Percentiles rank a stretch among this genome's conserved stretches.
Evolutionary conservation across 2,329 filamentous ascomycete genomes (phyloP).

Genomic region (Trichoderma sp.): DNA sequence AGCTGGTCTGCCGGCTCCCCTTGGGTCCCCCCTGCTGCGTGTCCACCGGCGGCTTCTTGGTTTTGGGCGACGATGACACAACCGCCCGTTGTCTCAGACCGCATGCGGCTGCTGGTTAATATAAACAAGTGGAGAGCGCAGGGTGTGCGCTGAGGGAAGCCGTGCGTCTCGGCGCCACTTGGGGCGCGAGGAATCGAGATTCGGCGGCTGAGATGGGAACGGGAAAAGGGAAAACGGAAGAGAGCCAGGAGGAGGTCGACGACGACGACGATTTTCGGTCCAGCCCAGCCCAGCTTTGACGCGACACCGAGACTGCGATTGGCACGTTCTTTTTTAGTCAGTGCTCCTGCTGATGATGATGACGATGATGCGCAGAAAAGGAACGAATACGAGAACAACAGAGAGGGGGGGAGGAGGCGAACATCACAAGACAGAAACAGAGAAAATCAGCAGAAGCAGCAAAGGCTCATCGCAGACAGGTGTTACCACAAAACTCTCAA

Average conservation of each 20-base stretch:
- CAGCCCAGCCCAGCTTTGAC: no score
- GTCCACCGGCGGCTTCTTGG: constrained; percentile 23
- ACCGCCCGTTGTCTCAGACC: constrained; percentile 24
- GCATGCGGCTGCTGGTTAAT: constrained; percentile 25
- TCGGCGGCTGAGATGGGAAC: constrained; percentile 8
- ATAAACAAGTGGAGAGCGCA: constrained; percentile 22
- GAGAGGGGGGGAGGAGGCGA: background rate
- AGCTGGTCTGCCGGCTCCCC: constrained; percentile 15
- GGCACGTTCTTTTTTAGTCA: no score
- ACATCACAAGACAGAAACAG: background rate
- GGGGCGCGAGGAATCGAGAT: constrained; percentile 24
- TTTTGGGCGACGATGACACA: constrained; percentile 27
- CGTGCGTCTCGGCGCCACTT: constrained; percentile 23
- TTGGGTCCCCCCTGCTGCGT: constrained; percentile 18
- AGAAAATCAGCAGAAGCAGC: background rate
- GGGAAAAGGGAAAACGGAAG: background rate
- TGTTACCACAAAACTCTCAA: background rate
- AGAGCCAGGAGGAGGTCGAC: no score
- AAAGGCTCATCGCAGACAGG: background rate
- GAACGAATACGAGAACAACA: background rate
- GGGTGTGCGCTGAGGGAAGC: constrained; percentile 12
- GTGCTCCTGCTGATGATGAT: background rate
- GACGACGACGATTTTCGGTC: no score
- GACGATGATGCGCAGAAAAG: background rate
- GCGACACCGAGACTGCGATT: no score